Percentiles rank a stretch among this genome's conserved stretches.
Conservation (phyloP, 2,329 filamentous ascomycete genomes). For the Colletotrichum truncatum region DNA sequence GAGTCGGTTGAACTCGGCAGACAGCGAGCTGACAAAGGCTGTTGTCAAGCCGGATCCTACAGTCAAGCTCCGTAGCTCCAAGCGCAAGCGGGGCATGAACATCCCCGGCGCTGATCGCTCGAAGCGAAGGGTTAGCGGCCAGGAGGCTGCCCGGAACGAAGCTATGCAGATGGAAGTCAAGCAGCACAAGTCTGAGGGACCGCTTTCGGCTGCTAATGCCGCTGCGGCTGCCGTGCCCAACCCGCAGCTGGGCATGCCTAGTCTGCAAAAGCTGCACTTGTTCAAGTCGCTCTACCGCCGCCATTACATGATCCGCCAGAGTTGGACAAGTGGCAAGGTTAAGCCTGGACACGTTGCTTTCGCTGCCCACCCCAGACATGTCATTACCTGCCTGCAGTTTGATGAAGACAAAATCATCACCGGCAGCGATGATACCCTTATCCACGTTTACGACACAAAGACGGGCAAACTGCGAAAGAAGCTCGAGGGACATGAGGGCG, state of each 20-base stretch:
- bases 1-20: slow-evolving; percentile 60
- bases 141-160: slow-evolving; percentile 56
- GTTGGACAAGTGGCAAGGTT: slow-evolving; percentile 88
- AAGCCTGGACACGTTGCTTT: slow-evolving; percentile 94
- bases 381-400: slow-evolving; percentile 97
- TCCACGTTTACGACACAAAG: slow-evolving; percentile 97
- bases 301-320: slow-evolving; percentile 88
- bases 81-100: slow-evolving; percentile 64
- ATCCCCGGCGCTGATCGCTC: slow-evolving; percentile 58
- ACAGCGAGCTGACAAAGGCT: slow-evolving; percentile 57
- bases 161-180: slow-evolving; percentile 49
- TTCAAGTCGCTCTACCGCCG: slow-evolving; percentile 97
- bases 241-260: slow-evolving; percentile 80
- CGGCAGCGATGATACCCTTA: slow-evolving; percentile 96
- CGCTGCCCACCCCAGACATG: slow-evolving; percentile 93
- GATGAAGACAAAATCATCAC: slow-evolving; percentile 98
- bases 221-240: slow-evolving; percentile 86
- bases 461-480: slow-evolving; percentile 86
- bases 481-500: slow-evolving; percentile 93
- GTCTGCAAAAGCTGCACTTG: slow-evolving; percentile 84
- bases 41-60: slow-evolving; percentile 51
- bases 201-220: slow-evolving; percentile 85
- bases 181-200: slow-evolving; percentile 76
- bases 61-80: slow-evolving; percentile 58
- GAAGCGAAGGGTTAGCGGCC: slow-evolving; percentile 62